phyloP scores from a whole-genome alignment of 2,329 filamentous ascomycete species.

The Myrmaecium sp. region DNA sequence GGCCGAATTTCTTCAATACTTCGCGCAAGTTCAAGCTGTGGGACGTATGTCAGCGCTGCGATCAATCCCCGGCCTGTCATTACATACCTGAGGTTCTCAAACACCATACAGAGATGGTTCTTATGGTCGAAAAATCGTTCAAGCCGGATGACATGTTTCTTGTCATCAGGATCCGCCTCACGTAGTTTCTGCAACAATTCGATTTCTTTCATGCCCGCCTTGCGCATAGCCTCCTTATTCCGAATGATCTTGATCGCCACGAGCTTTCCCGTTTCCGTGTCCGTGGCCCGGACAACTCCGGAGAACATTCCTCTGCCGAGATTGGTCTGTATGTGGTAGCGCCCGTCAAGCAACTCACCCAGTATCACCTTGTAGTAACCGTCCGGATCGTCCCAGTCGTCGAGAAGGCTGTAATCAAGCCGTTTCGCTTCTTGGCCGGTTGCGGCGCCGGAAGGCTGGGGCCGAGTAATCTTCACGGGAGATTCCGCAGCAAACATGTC shows the following conservation, averaged over 20 bases:
- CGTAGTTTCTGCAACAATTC: conserved; percentile 80
- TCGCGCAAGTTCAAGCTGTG: conserved; percentile 73
- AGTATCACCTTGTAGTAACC: conserved; percentile 93
- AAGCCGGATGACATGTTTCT: conserved; percentile 81
- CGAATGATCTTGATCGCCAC: conserved; percentile 97
- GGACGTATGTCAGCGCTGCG: not conserved
- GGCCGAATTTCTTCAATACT: conserved; percentile 87
- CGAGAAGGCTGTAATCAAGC: conserved; percentile 46
- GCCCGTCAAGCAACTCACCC: conserved; percentile 73
- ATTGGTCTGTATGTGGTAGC: conserved; percentile 76
- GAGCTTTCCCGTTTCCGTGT: conserved; percentile 50
- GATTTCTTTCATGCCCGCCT: conserved; percentile 88
- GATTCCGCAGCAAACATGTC: conserved; percentile 87
- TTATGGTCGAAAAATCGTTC: conserved; percentile 85
- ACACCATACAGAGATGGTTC: conserved; percentile 87
- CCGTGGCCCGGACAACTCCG: conserved; percentile 76
- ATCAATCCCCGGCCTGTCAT: not conserved
- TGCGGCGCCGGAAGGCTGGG: conserved; percentile 22
- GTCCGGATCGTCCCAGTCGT: conserved; percentile 72
- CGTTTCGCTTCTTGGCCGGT: conserved; percentile 30
- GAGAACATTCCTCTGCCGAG: conserved; percentile 94
- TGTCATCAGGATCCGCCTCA: conserved; percentile 69
- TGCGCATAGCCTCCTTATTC: conserved; percentile 85
- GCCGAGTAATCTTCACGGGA: conserved; percentile 31
- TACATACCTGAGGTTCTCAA: conserved; percentile 59